Base-by-base conservation (phyloP, 83 land plant genomes). In the Diphasiastrum complanatum region DNA sequence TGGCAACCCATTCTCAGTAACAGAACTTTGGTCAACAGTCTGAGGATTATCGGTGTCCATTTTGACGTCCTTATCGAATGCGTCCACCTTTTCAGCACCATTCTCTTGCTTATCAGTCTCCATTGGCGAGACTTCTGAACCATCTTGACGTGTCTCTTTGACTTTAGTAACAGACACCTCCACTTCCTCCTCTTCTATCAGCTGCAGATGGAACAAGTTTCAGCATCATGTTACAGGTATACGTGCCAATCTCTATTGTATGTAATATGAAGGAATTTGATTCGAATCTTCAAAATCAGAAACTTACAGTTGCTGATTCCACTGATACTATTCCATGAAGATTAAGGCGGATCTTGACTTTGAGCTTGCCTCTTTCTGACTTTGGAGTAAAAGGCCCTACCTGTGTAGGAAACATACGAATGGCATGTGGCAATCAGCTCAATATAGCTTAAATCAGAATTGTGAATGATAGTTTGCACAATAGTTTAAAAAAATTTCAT, bases 261-360 rank as follows among this genome's bases (percentile, higher is more conserved):
- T 80, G 71, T 30, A 52, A 30, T 32, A 37, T 16, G 18, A 22
- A 45, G 2, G 11, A 22, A 60, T 45, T 16, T 30, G 20, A 64
- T 43, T 23, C 10, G 18, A 5, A 63, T 0, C 46, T 19, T 12
- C 5, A 14, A 12, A 25, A 5, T 20, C 33, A 2, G 3, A 49
- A 2, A 83, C 89, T 81, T 74, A 90, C 97, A 26, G 81, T 62
- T 5, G 96, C 96, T 11, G 91, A 83, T 26, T 89, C 96, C 60
- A 89, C 61, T 14, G 70, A 74, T 34, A 89, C 76, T 36, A 92
- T 74, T 4, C 98, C 96, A 73, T 92, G 91, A 28, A 85, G 76
- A 66, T 85, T 86, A 48, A 92, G 45, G 1, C 72, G 74, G 60
- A 89, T 74, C 71, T 67, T 85, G 23, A 92, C 85, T 72, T 92